phyloP scores from a whole-genome alignment of 345 rosid genomes.

The Citrus reticulata region DNA sequence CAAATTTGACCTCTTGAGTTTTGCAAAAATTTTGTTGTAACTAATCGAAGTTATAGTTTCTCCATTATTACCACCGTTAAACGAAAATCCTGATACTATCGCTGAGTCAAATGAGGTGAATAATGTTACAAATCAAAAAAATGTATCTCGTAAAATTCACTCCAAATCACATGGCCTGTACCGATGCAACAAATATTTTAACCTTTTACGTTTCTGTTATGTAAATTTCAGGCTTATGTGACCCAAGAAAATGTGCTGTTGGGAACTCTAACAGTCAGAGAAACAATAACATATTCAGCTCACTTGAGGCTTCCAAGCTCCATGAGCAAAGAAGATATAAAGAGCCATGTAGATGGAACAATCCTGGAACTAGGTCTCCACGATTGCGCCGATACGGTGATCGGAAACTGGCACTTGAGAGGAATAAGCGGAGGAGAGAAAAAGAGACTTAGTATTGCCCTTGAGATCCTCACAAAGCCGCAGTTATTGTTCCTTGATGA shows the following conservation, averaged over 20 bases:
- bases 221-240: conserved; percentile 59
- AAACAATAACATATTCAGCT: conserved; percentile 65
- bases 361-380: conserved; percentile 66
- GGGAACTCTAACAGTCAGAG: conserved; percentile 69
- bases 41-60: too few relatives aligned
- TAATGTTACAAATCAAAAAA: too few relatives aligned
- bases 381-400: conserved; percentile 51
- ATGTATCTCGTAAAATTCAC: too few relatives aligned
- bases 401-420: conserved; percentile 76
- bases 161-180: too few relatives aligned
- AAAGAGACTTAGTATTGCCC: conserved; percentile 67
- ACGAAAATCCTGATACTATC: too few relatives aligned
- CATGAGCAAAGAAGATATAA: conserved; percentile 41
- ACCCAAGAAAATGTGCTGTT: conserved; percentile 68
- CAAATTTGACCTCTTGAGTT: too few relatives aligned
- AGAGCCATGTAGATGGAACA: conserved; percentile 47
- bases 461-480: conserved; percentile 70
- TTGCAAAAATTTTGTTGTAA: too few relatives aligned
- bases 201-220: background rate
- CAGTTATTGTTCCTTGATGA: conserved; percentile 62
- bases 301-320: conserved; percentile 53
- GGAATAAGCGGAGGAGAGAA: conserved; percentile 83
- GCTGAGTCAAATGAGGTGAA: too few relatives aligned
- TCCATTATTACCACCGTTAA: too few relatives aligned
- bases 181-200: background rate